phyloP scores from a whole-genome alignment of 2,329 filamentous ascomycete genomes.

The Cryphonectria carpinicola region DNA sequence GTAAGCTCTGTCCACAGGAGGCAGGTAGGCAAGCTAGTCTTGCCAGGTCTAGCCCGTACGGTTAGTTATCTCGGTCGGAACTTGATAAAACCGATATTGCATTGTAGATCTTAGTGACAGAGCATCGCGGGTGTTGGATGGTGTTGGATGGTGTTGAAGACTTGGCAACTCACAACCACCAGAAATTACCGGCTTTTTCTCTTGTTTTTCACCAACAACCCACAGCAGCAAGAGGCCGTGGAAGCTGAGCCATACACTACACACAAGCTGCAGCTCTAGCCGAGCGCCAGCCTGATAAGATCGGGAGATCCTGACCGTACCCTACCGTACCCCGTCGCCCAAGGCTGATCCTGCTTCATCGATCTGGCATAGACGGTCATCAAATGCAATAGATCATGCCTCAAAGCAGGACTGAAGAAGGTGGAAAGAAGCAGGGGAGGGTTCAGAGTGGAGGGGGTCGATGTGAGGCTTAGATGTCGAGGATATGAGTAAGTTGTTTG shows the following conservation, averaged over 20 bases:
- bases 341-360: too few relatives aligned
- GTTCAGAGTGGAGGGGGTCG: not conserved
- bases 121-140: not conserved
- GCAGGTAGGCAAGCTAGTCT: not conserved
- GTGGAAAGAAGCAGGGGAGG: not conserved
- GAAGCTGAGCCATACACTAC: too few relatives aligned
- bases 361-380: not conserved
- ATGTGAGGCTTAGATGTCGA: not conserved
- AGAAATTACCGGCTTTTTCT: not conserved
- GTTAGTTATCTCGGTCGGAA: not conserved
- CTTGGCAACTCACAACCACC: not conserved
- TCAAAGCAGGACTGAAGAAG: not conserved
- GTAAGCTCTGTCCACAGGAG: not conserved
- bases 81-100: slow-evolving; percentile 1
- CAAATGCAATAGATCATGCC: not conserved
- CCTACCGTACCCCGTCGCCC: too few relatives aligned
- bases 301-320: not conserved
- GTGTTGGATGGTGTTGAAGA: not conserved
- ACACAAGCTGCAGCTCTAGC: too few relatives aligned
- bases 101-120: not conserved
- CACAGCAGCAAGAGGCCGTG: too few relatives aligned
- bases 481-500: not conserved
- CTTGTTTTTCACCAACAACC: too few relatives aligned
- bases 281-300: too few relatives aligned
- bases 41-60: not conserved